A percentile compares a stretch with the other conserved stretches of the same genome.
These are phyloP conservation scores for Chloropicon primus DNA, from an alignment of 139 green algal genomes.

Conservation along the genomic window DNA sequence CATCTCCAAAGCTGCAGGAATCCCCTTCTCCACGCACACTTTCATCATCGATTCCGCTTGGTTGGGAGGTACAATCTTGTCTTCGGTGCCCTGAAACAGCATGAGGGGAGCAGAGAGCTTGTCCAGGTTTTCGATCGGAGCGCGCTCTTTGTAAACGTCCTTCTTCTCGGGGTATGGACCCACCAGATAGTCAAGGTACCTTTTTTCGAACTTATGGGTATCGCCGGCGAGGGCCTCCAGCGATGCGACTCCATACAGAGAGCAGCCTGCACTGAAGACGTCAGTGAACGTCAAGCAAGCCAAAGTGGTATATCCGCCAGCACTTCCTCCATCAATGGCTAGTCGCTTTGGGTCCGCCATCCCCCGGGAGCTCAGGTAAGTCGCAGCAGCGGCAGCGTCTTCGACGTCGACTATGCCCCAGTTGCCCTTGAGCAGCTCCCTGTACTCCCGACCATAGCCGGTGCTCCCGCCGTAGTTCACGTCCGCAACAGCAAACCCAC, in stretches of 20 bases:
- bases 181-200: constrained; percentile 52
- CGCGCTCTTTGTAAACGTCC: constrained; percentile 44
- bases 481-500: constrained; percentile 50
- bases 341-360: constrained; percentile 35
- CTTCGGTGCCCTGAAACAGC: constrained; percentile 68
- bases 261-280: constrained; percentile 36
- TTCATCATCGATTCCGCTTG: constrained; percentile 49
- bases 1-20: constrained; percentile 60
- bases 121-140: constrained; percentile 45
- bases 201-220: constrained; percentile 39
- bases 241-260: constrained; percentile 50
- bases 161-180: constrained; percentile 39
- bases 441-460: constrained; percentile 49
- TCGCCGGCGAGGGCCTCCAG: constrained; percentile 43
- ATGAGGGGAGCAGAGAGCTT: constrained; percentile 36
- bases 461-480: constrained; percentile 62
- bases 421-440: constrained; percentile 14
- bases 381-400: constrained; percentile 43
- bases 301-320: constrained; percentile 64
- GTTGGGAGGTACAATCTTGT: constrained; percentile 59
- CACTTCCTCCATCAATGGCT: constrained; percentile 52
- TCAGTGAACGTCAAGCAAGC: constrained; percentile 46
- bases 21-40: constrained; percentile 36
- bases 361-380: constrained; percentile 19
- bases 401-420: constrained; percentile 67